These are phyloP conservation scores for Sclerotinia sclerotiorum DNA, from an alignment of 2,329 filamentous ascomycete species.

Conservation along the genomic window DNA sequence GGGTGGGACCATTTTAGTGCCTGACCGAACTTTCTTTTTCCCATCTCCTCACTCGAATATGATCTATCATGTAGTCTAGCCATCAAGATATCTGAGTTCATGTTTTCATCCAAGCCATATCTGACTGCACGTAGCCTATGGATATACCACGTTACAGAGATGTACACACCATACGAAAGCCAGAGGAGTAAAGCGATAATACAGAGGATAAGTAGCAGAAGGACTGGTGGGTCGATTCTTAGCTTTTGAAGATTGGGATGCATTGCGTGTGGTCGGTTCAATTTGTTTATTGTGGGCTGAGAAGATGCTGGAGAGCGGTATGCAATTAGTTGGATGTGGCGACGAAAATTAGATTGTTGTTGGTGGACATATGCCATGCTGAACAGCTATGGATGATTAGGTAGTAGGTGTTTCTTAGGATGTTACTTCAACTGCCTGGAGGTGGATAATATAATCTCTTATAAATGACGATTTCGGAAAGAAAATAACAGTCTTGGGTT, in stretches of 20 bases:
- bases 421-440: neutral
- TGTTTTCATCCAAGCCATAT: neutral
- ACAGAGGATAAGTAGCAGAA: neutral
- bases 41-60: neutral
- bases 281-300: neutral
- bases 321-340: constrained; percentile 5
- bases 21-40: neutral
- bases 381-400: neutral
- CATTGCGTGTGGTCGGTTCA: constrained; percentile 13
- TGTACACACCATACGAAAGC: constrained; percentile 1
- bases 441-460: neutral
- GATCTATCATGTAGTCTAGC: neutral
- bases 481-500: neutral
- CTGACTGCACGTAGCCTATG: neutral
- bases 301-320: neutral
- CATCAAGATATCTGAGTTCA: constrained; percentile 1
- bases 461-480: neutral
- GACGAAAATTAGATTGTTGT: neutral
- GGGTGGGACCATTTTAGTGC: neutral
- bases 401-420: neutral
- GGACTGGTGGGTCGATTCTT: constrained; percentile 10
- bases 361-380: neutral
- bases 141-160: neutral
- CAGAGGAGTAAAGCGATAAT: constrained; percentile 2
- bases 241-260: constrained; percentile 12